A percentile compares a stretch with the other conserved stretches of the same genome.
Conservation (phyloP, 176 grass and related monocot species). For the Phyllostachys edulis region DNA sequence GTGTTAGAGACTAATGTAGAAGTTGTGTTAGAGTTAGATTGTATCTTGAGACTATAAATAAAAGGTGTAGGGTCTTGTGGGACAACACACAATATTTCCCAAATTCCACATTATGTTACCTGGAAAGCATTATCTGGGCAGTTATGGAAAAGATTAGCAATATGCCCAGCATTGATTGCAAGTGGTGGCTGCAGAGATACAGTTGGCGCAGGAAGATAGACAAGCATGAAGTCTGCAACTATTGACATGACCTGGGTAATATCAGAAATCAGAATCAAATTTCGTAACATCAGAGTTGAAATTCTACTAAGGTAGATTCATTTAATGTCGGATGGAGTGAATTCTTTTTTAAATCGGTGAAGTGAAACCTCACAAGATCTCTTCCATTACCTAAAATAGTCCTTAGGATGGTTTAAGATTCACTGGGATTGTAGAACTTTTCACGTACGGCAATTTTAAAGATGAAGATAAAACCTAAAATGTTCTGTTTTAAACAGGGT, state of each 20-base stretch:
- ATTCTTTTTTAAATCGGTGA: neutral
- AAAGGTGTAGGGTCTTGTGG: too few species aligned
- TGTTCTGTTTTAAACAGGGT: neutral
- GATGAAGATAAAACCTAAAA: too few species aligned
- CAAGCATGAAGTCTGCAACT: slow-evolving; percentile 93
- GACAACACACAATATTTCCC: too few species aligned
- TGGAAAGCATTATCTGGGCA: slow-evolving; percentile 98
- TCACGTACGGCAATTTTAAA: too few species aligned
- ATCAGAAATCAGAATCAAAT: slow-evolving; percentile 28
- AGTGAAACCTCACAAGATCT: neutral
- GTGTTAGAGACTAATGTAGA: too few species aligned
- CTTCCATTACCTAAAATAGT: neutral
- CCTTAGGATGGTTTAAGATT: neutral
- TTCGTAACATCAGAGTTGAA: neutral
- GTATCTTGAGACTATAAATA: too few species aligned
- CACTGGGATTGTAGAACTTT: too few species aligned
- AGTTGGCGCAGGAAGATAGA: slow-evolving; percentile 96
- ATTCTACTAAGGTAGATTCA: neutral
- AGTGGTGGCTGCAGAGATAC: slow-evolving; percentile 70
- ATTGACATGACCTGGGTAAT: slow-evolving; percentile 77
- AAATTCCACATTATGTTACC: too few species aligned
- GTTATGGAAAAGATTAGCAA: slow-evolving; percentile 71
- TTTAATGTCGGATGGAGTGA: neutral
- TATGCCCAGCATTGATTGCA: slow-evolving; percentile 55
- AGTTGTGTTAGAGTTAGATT: too few species aligned